Conservation (phyloP, 2,329 filamentous ascomycete species). For the Helminthosporium solani region DNA sequence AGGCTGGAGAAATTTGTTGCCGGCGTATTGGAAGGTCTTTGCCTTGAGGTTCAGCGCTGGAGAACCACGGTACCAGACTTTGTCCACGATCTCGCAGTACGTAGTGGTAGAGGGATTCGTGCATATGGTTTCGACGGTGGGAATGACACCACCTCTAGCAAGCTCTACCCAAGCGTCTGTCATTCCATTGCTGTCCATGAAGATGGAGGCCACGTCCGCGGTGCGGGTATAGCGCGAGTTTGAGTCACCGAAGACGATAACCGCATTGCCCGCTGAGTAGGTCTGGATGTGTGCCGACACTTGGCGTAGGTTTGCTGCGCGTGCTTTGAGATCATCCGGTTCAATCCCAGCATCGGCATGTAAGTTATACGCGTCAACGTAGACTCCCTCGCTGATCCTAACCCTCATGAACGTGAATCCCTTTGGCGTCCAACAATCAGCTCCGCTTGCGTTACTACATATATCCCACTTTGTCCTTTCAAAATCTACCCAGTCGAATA, state of each 20-base stretch:
- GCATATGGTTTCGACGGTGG: conserved; percentile 48
- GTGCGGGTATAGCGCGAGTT: conserved; percentile 64
- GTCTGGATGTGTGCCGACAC: conserved; percentile 58
- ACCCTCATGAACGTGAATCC: conserved; percentile 68
- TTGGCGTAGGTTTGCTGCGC: conserved; percentile 61
- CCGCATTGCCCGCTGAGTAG: conserved; percentile 60
- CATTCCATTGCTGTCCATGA: conserved; percentile 55
- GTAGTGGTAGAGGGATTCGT: conserved; percentile 56
- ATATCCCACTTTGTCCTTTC: conserved; percentile 59
- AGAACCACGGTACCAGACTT: conserved; percentile 61
- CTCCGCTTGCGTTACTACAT: conserved; percentile 53
- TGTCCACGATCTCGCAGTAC: conserved; percentile 66
- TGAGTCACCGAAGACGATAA: conserved; percentile 65
- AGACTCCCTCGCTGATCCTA: conserved; percentile 54
- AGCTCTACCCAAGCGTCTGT: conserved; percentile 63
- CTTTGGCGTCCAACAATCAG: conserved; percentile 68
- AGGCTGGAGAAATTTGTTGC: conserved; percentile 57
- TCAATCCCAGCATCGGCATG: conserved; percentile 65
- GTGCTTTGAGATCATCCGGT: conserved; percentile 54
- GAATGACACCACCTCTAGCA: conserved; percentile 29
- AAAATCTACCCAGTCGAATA: conserved; percentile 58
- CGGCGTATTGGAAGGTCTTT: conserved; percentile 57
- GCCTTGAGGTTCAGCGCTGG: conserved; percentile 51
- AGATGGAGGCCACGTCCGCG: conserved; percentile 54
- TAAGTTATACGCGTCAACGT: conserved; percentile 65